A percentile compares a stretch with the other conserved stretches of the same genome.
Conservation (phyloP, 345 rosid species). For the Gossypioides kirkii region DNA sequence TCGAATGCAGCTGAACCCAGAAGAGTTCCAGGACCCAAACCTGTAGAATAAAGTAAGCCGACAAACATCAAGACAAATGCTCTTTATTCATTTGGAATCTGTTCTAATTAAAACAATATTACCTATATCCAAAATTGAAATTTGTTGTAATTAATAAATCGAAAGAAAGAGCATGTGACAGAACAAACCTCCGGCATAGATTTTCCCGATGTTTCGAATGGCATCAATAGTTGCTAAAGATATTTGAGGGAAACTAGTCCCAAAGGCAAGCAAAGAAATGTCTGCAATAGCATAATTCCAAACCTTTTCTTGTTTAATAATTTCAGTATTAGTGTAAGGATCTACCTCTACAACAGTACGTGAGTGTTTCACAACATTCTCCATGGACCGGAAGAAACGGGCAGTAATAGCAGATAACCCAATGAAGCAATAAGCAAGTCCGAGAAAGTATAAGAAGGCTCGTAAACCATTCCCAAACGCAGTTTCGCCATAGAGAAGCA, state of each 20-base stretch:
- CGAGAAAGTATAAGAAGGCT: slow-evolving; percentile 51
- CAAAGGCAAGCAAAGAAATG: slow-evolving; percentile 79
- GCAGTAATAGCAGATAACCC: slow-evolving; percentile 86
- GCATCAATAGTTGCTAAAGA: slow-evolving; percentile 93
- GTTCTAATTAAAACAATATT: not conserved
- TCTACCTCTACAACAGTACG: slow-evolving; percentile 67
- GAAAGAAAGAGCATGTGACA: not conserved
- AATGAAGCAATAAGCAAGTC: slow-evolving; percentile 79
- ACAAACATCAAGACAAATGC: slow-evolving; percentile 7
- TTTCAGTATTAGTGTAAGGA: slow-evolving; percentile 45
- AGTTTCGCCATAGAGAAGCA: slow-evolving; percentile 38
- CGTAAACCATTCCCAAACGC: slow-evolving; percentile 41
- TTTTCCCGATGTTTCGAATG: slow-evolving; percentile 56
- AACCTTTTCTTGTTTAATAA: slow-evolving; percentile 57
- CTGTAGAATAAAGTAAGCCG: slow-evolving; percentile 23
- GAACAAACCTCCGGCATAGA: slow-evolving; percentile 77
- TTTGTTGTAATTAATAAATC: not conserved
- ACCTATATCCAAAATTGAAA: not conserved
- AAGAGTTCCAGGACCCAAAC: slow-evolving; percentile 97
- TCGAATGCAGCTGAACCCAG: slow-evolving; percentile 99
- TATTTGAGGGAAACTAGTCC: slow-evolving; percentile 95
- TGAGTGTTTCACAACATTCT: slow-evolving; percentile 82
- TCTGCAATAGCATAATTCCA: slow-evolving; percentile 94
- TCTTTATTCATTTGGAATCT: not conserved
- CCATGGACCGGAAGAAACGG: slow-evolving; percentile 83